Evolutionary conservation across 371 early-diverging fungal species (phyloP), one percentile per base, ranked within the genome.

Genomic region (Capillidium heterosporum): DNA sequence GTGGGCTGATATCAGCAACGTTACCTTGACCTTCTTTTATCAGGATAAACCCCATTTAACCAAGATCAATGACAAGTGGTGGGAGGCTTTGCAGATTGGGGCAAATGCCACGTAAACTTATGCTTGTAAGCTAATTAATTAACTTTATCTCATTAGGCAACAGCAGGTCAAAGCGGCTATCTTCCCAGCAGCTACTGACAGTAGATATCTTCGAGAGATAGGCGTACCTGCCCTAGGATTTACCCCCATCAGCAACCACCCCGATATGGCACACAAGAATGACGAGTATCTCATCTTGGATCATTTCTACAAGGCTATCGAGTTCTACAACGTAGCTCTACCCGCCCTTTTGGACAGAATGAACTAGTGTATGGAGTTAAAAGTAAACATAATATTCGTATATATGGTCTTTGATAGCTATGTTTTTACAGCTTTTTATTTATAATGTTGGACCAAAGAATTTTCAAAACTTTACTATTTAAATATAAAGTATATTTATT

Each of bases 141-240:
- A 35, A 7, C 7, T 15, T 44, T 44, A 15, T 44, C 19, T 15
- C 8, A 44, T 19, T 44, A 44, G 44, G 7, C 1, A 71, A 74
- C 49, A 71, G 76, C 62, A 59, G 63, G 62, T 81, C n/a, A 71
- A 72, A 35, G 70, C 71, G 27, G 84, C 80, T 60, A 80, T 85
- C 61, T 87, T 86, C 70, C 84, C 84, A 13, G 87, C 81, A 11
- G 84, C 81, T 28, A 84, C 82, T 10, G 85, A 85, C 61, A 75
- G 84, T 19, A 71, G 87, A 32, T 84, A 68, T 69, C 56, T 87
- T 53, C 74, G 86, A 46, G 68, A 70, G 49, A 69, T 73, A 0
- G 85, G 86, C 2, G 69, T 87, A 28, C 82, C 80, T 1, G 81
- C 82, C 1, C 60, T 85, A 59, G 56, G 56, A 11, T 80, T 84